phyloP scores from a whole-genome alignment of 2,329 filamentous ascomycete genomes.

The Fusarium oxysporum region DNA sequence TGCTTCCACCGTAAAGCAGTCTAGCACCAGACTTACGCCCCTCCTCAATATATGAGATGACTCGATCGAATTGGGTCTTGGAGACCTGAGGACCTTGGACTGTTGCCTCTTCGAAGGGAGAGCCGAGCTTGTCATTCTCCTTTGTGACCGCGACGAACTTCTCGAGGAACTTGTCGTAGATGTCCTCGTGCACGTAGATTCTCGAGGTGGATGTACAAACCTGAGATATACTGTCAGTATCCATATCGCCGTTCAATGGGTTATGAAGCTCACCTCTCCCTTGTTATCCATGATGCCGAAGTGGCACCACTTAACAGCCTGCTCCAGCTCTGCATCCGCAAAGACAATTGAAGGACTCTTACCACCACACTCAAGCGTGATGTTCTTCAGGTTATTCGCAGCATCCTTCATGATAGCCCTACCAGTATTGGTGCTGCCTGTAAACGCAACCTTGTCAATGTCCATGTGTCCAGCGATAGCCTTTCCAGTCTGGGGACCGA shows the following conservation, averaged over 20 bases:
- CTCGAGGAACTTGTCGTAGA: slow-evolving; percentile 69
- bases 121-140: slow-evolving; percentile 67
- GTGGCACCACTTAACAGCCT: slow-evolving; percentile 65
- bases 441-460: slow-evolving; percentile 78
- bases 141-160: slow-evolving; percentile 61
- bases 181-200: slow-evolving; percentile 67
- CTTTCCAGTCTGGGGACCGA: slow-evolving; percentile 71
- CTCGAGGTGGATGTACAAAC: slow-evolving; percentile 68
- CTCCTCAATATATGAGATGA: slow-evolving; percentile 72
- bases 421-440: slow-evolving; percentile 74
- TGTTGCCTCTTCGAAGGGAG: slow-evolving; percentile 70
- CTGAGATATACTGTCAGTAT: slow-evolving; percentile 47
- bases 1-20: slow-evolving; percentile 56
- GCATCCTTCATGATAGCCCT: slow-evolving; percentile 77
- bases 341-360: slow-evolving; percentile 69
- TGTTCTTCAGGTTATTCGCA: slow-evolving; percentile 67
- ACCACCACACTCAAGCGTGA: slow-evolving; percentile 68
- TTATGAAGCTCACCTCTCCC: slow-evolving; percentile 59
- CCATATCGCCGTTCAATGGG: accelerated
- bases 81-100: slow-evolving; percentile 76
- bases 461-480: slow-evolving; percentile 71
- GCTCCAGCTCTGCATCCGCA: slow-evolving; percentile 68
- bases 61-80: slow-evolving; percentile 71
- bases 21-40: slow-evolving; percentile 73
- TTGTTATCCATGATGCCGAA: slow-evolving; percentile 63